These are phyloP conservation scores for Cytidiella melzeri DNA, from an alignment of 768 basidiomycete genomes.

Conservation along the genomic window DNA sequence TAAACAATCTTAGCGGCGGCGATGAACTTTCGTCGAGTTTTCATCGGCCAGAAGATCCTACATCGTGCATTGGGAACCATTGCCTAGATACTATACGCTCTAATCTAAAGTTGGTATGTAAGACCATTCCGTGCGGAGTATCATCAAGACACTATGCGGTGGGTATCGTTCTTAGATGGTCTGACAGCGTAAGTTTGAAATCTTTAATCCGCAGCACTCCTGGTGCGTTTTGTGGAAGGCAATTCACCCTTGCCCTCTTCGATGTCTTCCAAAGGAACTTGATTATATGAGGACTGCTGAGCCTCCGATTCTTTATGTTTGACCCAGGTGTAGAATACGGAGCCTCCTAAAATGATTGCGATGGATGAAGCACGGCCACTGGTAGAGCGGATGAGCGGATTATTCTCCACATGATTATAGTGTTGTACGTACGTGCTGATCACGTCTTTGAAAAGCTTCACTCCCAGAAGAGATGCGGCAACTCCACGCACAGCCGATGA, in stretches of 20 bases:
- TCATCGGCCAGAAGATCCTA: too few species aligned
- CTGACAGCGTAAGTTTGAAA: too few species aligned
- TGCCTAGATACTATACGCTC: too few species aligned
- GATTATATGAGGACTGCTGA: constrained; percentile 42
- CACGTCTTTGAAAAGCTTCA: constrained; percentile 76
- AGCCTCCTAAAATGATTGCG: constrained; percentile 73
- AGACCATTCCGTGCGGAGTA: too few species aligned
- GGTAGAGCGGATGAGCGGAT: not conserved
- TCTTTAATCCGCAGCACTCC: constrained; percentile 6
- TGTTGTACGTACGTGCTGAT: constrained; percentile 59
- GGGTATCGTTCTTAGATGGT: too few species aligned
- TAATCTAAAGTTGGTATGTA: too few species aligned
- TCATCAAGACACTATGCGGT: too few species aligned
- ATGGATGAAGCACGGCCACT: constrained; percentile 83
- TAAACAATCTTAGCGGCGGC: too few species aligned
- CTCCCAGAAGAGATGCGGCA: constrained; percentile 77
- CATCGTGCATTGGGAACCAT: too few species aligned
- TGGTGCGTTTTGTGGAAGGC: constrained; percentile 9
- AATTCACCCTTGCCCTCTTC: constrained; percentile 39
- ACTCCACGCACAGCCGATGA: constrained; percentile 95
- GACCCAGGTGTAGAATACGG: constrained; percentile 83
- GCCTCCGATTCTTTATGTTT: constrained; percentile 63
- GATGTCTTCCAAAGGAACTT: constrained; percentile 56
- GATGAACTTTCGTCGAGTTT: too few species aligned
- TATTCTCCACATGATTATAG: not conserved